phyloP scores from a whole-genome alignment of 2,329 filamentous ascomycete genomes.

The Sporothrix phasma region DNA sequence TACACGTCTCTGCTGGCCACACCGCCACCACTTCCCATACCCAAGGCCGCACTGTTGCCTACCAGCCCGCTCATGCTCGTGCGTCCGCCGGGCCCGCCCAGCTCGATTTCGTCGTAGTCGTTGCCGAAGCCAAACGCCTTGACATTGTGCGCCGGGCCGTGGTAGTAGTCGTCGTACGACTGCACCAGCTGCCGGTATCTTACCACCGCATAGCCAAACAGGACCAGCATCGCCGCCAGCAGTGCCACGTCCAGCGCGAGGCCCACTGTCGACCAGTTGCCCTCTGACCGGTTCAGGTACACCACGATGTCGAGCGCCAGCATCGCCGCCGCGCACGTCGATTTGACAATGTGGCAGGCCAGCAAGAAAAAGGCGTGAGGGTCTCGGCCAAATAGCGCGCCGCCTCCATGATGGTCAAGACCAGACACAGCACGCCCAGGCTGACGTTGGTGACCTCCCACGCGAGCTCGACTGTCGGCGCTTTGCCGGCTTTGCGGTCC shows the following conservation, averaged over 20 bases:
- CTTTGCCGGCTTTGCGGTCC: conserved; percentile 29
- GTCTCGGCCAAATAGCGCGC: conserved; percentile 34
- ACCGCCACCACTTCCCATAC: conserved; percentile 14
- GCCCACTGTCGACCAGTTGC: conserved; percentile 38
- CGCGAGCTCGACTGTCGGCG: conserved; percentile 38
- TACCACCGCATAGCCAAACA: conserved; percentile 37
- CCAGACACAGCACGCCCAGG: conserved; percentile 37
- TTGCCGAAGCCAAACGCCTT: conserved; percentile 38
- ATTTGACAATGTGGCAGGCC: conserved; percentile 41
- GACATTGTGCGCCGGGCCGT: conserved; percentile 39
- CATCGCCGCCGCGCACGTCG: conserved; percentile 36
- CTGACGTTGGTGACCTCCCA: conserved; percentile 46
- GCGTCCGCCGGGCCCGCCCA: conserved; percentile 18
- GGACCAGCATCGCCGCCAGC: conserved; percentile 36
- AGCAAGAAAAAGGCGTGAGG: conserved; percentile 47
- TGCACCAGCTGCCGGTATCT: conserved; percentile 38
- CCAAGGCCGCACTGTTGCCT: background rate
- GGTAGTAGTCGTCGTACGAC: conserved; percentile 35
- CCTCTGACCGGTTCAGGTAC: conserved; percentile 36
- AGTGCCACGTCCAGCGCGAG: conserved; percentile 39
- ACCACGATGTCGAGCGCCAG: conserved; percentile 43
- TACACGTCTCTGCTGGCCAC: conserved; percentile 16
- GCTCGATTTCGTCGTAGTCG: conserved; percentile 22
- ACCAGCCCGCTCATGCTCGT: background rate
- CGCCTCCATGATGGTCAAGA: conserved; percentile 36